These are phyloP conservation scores for Gamarada debralockiae DNA, from an alignment of 495 filamentous ascomycete genomes.

Conservation along the genomic window DNA sequence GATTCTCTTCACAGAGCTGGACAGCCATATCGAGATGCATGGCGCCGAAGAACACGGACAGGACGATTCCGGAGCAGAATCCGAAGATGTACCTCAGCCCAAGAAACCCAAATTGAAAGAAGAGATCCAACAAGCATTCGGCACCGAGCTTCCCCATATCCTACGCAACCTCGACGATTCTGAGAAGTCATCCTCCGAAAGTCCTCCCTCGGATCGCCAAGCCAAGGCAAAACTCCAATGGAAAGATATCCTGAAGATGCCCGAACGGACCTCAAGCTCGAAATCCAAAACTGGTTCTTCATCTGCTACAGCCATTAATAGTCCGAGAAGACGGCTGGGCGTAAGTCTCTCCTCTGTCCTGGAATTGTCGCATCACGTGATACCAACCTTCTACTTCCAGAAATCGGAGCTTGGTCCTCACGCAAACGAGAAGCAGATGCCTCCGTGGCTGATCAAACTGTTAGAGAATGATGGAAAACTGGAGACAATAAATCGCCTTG, in stretches of 20 bases:
- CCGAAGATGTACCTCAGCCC: conserved; percentile 15
- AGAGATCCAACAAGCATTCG: conserved; percentile 11
- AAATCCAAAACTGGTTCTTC: conserved; percentile 4
- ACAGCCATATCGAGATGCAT: conserved; percentile 74
- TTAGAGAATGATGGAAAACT: conserved; percentile 62
- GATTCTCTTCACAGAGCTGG: conserved; percentile 55
- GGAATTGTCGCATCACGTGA: conserved; percentile 16
- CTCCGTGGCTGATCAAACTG: conserved; percentile 65
- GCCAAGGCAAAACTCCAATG: conserved; percentile 15
- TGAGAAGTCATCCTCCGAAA: conserved; percentile 14
- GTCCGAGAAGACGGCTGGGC: conserved; percentile 13
- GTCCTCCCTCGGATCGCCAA: conserved; percentile 7
- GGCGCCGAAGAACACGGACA: conserved; percentile 42
- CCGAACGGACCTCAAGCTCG: conserved; percentile 5
- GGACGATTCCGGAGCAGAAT: conserved; percentile 42
- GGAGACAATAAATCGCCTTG: conserved; percentile 51
- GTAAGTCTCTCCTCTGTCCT: conserved; percentile 14
- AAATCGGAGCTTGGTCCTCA: conserved; percentile 75
- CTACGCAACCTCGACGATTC: conserved; percentile 28
- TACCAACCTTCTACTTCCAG: conserved; percentile 30
- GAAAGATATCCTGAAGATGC: conserved; percentile 26
- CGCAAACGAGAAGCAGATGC: conserved; percentile 87
- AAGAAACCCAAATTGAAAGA: conserved; percentile 11
- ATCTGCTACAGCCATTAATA: conserved; percentile 9
- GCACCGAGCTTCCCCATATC: conserved; percentile 17